These are phyloP conservation scores for Solanum clarkiae DNA, from an alignment of 257 asterid species.

Conservation along the genomic window DNA sequence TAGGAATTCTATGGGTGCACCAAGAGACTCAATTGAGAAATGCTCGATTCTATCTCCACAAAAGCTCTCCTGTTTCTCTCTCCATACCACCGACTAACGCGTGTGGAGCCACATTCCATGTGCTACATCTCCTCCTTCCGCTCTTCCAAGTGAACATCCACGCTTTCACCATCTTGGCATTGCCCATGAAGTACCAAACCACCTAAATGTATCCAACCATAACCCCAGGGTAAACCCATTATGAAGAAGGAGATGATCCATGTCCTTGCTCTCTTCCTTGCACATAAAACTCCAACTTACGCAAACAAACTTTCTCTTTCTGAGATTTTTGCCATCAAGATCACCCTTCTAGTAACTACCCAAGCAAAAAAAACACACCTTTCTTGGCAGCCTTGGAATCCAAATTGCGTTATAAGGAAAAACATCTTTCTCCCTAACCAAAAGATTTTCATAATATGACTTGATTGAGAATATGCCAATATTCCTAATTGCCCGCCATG, in stretches of 20 bases:
- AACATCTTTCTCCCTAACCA: neutral
- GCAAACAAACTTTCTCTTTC: neutral
- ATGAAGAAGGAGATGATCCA: neutral
- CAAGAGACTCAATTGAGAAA: too few species aligned
- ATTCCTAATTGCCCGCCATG: neutral
- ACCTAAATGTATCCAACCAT: neutral
- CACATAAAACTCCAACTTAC: neutral
- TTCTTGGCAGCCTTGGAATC: neutral
- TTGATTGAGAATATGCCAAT: neutral
- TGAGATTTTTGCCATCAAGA: neutral
- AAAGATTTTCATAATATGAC: neutral
- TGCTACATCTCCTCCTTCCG: too few species aligned
- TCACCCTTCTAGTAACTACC: neutral
- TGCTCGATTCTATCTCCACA: too few species aligned
- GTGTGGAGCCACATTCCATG: too few species aligned
- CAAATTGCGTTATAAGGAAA: neutral
- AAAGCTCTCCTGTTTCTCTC: too few species aligned
- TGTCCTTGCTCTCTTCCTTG: neutral
- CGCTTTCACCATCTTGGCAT: too few species aligned
- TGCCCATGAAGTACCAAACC: neutral
- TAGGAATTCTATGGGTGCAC: too few species aligned
- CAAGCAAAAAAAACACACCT: neutral
- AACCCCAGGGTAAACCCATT: neutral
- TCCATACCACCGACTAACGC: too few species aligned
- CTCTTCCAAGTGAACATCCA: too few species aligned